These are phyloP conservation scores for Corymbia citriodora DNA, from an alignment of 441 rosid genomes.

Conservation along the genomic window DNA sequence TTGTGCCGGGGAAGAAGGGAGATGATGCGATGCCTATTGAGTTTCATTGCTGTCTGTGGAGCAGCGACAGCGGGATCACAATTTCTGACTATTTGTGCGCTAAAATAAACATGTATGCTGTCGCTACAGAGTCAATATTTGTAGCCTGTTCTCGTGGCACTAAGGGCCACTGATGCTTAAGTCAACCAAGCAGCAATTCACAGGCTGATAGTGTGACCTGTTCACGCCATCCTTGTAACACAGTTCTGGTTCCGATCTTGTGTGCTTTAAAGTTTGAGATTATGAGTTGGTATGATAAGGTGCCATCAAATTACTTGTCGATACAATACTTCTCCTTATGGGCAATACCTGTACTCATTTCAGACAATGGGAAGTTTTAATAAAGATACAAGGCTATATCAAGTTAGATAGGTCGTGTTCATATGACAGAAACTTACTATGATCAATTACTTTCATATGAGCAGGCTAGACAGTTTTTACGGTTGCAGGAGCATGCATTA, in stretches of 20 bases:
- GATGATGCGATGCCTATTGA: background rate
- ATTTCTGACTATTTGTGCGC: background rate
- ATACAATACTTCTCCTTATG: background rate
- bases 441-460: background rate
- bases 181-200: background rate
- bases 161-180: background rate
- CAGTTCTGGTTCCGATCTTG: background rate
- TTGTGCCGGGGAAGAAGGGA: background rate
- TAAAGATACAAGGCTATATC: background rate
- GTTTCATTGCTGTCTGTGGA: background rate
- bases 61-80: background rate
- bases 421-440: background rate
- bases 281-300: background rate
- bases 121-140: background rate
- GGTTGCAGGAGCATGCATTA: background rate
- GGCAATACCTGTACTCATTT: background rate
- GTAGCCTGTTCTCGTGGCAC: background rate
- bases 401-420: background rate
- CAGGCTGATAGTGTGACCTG: background rate
- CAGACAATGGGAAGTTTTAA: background rate
- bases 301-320: background rate
- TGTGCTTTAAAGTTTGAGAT: background rate
- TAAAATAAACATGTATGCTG: background rate
- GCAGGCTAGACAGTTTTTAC: background rate
- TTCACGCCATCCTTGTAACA: background rate